Evolutionary conservation across 345 rosid genomes (phyloP).

Genomic region (Stellera chamaejasme): DNA sequence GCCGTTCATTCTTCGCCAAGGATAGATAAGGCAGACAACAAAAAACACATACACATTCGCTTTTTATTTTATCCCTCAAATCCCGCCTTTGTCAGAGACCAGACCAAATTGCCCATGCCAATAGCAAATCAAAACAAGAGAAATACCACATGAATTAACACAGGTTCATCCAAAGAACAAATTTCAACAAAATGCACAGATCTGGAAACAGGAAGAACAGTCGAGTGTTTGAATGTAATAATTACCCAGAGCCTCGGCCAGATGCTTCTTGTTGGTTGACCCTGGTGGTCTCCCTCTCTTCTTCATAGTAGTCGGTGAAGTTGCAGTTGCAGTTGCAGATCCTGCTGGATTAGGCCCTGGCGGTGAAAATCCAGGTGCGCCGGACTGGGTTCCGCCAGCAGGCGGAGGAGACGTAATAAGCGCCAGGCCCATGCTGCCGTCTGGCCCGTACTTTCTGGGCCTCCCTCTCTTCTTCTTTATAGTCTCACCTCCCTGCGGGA

Average conservation of each 20-base stretch:
- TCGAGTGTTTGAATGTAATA: neutral
- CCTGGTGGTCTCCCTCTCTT: slow-evolving; percentile 94
- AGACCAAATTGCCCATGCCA: slow-evolving; percentile 4
- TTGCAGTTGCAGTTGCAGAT: slow-evolving; percentile 21
- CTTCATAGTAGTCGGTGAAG: slow-evolving; percentile 41
- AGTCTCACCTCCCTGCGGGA: slow-evolving; percentile 15
- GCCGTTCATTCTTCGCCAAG: slow-evolving; percentile 1
- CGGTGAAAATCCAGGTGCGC: slow-evolving; percentile 24
- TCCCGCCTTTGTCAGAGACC: slow-evolving; percentile 9
- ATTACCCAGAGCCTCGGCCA: slow-evolving; percentile 49
- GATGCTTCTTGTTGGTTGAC: slow-evolving; percentile 50
- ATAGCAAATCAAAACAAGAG: too few relatives aligned
- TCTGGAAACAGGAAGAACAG: neutral
- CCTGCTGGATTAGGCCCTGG: slow-evolving; percentile 10
- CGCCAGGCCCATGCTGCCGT: slow-evolving; percentile 39
- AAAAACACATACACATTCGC: neutral
- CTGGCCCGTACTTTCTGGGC: slow-evolving; percentile 68
- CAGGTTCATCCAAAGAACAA: slow-evolving; percentile 1
- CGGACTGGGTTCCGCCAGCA: slow-evolving; percentile 12
- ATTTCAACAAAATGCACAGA: slow-evolving; percentile 6
- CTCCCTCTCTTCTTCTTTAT: slow-evolving; percentile 60
- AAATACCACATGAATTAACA: neutral
- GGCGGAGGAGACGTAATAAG: slow-evolving; percentile 20
- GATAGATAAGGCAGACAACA: too few relatives aligned
- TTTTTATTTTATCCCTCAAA: neutral